Evolutionary conservation across 2,329 filamentous ascomycete species (phyloP).

Genomic region (Trichoderma sp.): DNA sequence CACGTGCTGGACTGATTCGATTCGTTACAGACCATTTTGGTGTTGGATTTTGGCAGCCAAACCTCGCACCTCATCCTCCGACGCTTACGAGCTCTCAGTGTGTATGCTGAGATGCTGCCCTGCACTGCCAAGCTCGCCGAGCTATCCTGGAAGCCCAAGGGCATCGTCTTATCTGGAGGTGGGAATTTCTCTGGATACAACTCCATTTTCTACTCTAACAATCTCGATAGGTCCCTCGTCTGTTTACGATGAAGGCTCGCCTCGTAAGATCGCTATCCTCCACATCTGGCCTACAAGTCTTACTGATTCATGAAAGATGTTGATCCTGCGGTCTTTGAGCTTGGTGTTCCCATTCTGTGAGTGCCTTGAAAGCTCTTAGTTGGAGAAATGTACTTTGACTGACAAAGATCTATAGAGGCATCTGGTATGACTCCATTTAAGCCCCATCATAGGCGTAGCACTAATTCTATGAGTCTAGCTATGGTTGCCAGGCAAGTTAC

Average conservation of each 20-base stretch:
- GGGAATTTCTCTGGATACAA: background rate
- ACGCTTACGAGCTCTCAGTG: slow-evolving; percentile 38
- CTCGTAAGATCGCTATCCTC: slow-evolving; percentile 34
- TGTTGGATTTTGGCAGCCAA: slow-evolving; percentile 41
- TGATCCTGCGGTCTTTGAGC: slow-evolving; percentile 76
- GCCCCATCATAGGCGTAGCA: too few species aligned
- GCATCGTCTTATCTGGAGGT: slow-evolving; percentile 64
- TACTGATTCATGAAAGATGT: slow-evolving; percentile 53
- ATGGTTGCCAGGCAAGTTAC: too few species aligned
- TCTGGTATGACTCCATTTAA: background rate
- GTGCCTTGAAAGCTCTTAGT: background rate
- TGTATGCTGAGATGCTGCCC: slow-evolving; percentile 68
- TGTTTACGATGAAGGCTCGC: slow-evolving; percentile 73
- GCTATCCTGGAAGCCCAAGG: slow-evolving; percentile 77
- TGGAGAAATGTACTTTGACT: background rate
- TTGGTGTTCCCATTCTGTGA: slow-evolving; percentile 56
- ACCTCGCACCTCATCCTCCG: slow-evolving; percentile 72
- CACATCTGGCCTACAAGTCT: background rate
- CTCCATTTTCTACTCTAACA: background rate
- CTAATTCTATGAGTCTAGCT: too few species aligned
- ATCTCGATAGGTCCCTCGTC: slow-evolving; percentile 53
- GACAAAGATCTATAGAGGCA: background rate
- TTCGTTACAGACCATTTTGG: slow-evolving; percentile 57
- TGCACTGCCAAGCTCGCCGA: slow-evolving; percentile 81
- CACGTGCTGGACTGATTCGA: too few species aligned